Evolutionary conservation across 2,329 filamentous ascomycete species (phyloP).

Genomic region (Beauveria asiatica): DNA sequence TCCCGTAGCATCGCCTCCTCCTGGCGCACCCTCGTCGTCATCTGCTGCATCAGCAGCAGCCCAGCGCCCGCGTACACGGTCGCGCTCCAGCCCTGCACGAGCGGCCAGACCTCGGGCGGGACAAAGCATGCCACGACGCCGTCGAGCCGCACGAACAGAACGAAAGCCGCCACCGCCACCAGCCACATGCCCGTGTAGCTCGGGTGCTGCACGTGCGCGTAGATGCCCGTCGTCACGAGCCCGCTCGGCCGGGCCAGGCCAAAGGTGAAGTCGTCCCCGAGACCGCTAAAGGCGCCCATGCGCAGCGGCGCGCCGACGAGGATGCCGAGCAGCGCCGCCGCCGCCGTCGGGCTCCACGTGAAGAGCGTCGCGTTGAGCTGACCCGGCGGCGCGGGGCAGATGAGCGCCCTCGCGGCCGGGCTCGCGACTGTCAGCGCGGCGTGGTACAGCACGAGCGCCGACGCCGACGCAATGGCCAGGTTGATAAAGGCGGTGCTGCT

Average conservation of each 20-base stretch:
- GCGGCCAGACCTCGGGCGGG: background rate
- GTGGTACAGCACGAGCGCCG: background rate
- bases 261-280: conserved; percentile 47
- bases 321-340: conserved; percentile 10
- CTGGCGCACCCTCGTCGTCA: background rate
- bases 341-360: background rate
- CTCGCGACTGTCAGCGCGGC: background rate
- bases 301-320: conserved; percentile 24
- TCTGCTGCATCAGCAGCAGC: background rate
- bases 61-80: background rate
- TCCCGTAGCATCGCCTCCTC: conserved; percentile 9
- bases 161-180: conserved; percentile 23
- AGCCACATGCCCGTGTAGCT: conserved; percentile 38
- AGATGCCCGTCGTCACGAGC: conserved; percentile 39
- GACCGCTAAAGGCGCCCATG: conserved; percentile 30
- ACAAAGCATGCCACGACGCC: background rate
- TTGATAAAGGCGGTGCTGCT: background rate
- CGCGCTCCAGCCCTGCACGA: background rate
- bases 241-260: conserved; percentile 36
- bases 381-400: background rate
- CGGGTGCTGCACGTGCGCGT: conserved; percentile 42
- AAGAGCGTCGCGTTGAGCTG: background rate
- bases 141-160: conserved; percentile 25
- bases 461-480: background rate
- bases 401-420: background rate